Evolutionary conservation across 1,139 yeast species (phyloP), one percentile per base, ranked within the genome.

Genomic region (Debaryomyces psychrophilus): DNA sequence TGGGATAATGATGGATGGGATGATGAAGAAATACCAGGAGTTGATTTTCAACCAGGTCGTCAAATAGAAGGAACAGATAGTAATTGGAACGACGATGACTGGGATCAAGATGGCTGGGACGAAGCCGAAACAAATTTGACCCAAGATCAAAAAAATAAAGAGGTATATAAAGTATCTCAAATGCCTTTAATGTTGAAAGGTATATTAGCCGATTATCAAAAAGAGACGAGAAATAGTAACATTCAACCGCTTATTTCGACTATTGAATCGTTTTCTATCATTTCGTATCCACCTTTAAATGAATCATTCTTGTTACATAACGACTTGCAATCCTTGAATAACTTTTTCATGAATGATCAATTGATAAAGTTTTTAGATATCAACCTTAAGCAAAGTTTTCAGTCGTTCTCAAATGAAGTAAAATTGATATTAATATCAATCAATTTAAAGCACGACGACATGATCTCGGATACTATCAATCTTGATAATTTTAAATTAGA

Each of bases 221-320:
- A 45, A n/a, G 43, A 50, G 4, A 41, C 51, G 3, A 29, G 33
- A 5, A 37, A 40, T 8, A 12, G 33, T 43, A 25, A 45, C 45
- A n/a, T 14, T 12, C 33, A 39, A 1, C 50, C 51, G 25, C 49
- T 65, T 15, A 49, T 62, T 0, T 57, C 66, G 3, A 54, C 71
- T 1, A 62, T 73, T 5, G 56, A 65, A 29, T 64, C 78, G 3
- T 52, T 74, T 34, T 58, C 75, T 11, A 51, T 64, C 7, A 55
- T 66, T 4, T 56, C 62, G 5, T 74, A 75, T 51, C 77, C 79
- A 0, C 48, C 61, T 0, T 44, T 65, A 2, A 54, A 62, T 4
- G 52, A 62, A 28, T 72, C 77, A 29, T 73, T 68, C 43, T 47
- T 72, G 18, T 54, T 71, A 25, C 65, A 58, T 47, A 74, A 74